A percentile compares a stretch with the other conserved stretches of the same genome.
These are phyloP conservation scores for Crithidia bombi DNA, from an alignment of 208 protist genomes.

Conservation along the genomic window DNA sequence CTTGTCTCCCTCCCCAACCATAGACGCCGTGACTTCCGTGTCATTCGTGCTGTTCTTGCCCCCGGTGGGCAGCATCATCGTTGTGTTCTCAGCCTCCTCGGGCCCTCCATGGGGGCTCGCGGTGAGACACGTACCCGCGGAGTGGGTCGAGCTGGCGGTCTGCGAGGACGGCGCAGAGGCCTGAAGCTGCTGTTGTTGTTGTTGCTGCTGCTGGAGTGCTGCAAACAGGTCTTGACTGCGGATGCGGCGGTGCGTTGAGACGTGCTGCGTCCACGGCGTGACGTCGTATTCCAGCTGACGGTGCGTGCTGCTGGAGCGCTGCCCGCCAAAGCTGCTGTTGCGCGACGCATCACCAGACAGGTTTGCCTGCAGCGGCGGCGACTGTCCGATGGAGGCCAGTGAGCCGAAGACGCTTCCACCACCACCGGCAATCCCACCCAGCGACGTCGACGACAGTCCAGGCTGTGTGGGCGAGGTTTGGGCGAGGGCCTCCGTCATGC, in stretches of 20 bases:
- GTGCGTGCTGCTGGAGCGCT: constrained; percentile 25
- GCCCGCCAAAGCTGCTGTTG: constrained; percentile 29
- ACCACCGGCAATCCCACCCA: background rate
- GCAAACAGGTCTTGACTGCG: constrained; percentile 34
- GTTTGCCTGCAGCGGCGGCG: constrained; percentile 14
- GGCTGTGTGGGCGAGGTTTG: constrained; percentile 7
- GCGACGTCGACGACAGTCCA: constrained; percentile 4
- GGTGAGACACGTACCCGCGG: constrained; percentile 8
- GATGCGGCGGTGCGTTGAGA: constrained; percentile 37
- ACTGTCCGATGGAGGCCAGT: constrained; percentile 10
- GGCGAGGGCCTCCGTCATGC: constrained; percentile 9
- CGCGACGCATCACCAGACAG: constrained; percentile 13
- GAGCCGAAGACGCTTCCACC: background rate
- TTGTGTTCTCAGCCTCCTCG: constrained; percentile 6
- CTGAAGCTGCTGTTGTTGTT: constrained; percentile 20
- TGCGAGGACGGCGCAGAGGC: constrained; percentile 5
- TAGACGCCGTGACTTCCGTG: background rate
- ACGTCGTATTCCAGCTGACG: constrained; percentile 52
- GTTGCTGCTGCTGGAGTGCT: constrained; percentile 26
- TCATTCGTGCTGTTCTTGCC: background rate
- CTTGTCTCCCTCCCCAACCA: constrained; percentile 2
- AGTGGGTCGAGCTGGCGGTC: constrained; percentile 15
- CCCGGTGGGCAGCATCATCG: background rate
- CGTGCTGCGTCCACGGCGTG: constrained; percentile 46
- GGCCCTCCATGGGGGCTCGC: background rate